phyloP scores from a whole-genome alignment of 345 rosid genomes.

The Syzygium grande region DNA sequence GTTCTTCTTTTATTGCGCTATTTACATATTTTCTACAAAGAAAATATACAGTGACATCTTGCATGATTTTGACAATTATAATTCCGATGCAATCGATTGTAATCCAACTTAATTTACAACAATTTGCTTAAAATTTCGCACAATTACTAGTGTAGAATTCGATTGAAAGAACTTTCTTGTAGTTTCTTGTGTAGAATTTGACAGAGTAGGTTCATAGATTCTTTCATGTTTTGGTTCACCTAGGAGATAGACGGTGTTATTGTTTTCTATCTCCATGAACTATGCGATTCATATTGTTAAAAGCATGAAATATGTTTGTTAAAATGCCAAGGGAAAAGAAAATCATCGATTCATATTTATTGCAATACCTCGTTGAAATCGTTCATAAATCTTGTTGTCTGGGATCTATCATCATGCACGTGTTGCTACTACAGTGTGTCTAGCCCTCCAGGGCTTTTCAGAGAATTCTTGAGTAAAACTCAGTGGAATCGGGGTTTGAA shows the following conservation, averaged over 20 bases:
- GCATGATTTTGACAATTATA: too few species aligned
- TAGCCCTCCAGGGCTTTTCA: constrained; percentile 28
- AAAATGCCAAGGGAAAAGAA: too few species aligned
- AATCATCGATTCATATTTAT: too few species aligned
- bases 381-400: not conserved
- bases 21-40: too few species aligned
- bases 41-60: too few species aligned
- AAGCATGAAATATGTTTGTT: not conserved
- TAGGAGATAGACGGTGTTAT: not conserved
- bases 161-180: not conserved
- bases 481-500: not conserved
- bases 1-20: too few species aligned
- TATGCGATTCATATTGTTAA: not conserved
- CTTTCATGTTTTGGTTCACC: not conserved
- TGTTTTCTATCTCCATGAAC: not conserved
- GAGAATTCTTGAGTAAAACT: constrained; percentile 15
- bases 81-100: too few species aligned
- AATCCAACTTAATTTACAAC: too few species aligned
- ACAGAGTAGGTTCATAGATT: not conserved
- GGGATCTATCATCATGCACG: not conserved
- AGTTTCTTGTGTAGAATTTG: not conserved
- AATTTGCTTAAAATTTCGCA: not conserved
- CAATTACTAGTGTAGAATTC: not conserved
- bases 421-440: not conserved
- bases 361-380: not conserved